Conservation (phyloP, 2,329 filamentous ascomycete species). For the Talaromyces verruculosus region DNA sequence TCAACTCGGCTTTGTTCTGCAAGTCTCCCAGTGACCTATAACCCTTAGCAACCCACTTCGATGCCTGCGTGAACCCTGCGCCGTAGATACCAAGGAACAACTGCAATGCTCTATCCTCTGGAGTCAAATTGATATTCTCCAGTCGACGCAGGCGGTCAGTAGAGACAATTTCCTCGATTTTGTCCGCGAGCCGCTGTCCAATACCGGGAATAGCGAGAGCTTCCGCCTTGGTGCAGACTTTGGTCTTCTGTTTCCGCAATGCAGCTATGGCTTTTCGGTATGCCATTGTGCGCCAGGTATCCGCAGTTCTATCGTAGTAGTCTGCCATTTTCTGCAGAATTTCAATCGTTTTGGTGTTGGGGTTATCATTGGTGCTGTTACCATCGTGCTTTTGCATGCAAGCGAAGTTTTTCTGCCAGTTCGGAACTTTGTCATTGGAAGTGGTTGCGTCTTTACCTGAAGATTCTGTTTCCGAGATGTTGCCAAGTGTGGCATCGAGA, state of each 20-base stretch:
- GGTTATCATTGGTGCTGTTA: constrained; percentile 53
- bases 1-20: constrained; percentile 60
- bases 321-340: constrained; percentile 75
- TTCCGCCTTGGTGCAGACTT: constrained; percentile 67
- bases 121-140: constrained; percentile 67
- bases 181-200: constrained; percentile 70
- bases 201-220: constrained; percentile 68
- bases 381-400: constrained; percentile 61
- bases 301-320: constrained; percentile 72
- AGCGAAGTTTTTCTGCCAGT: constrained; percentile 50
- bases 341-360: constrained; percentile 74
- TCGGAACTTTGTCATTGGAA: constrained; percentile 24
- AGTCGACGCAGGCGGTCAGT: constrained; percentile 71
- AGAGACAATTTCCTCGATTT: constrained; percentile 84
- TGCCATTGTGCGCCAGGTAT: constrained; percentile 72
- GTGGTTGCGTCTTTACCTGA: constrained; percentile 23
- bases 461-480: constrained; percentile 1
- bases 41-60: constrained; percentile 74
- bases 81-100: constrained; percentile 78
- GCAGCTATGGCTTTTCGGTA: constrained; percentile 78
- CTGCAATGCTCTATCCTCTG: constrained; percentile 63
- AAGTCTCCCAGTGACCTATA: constrained; percentile 74
- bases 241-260: constrained; percentile 63
- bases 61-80: constrained; percentile 68
- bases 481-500: constrained; percentile 1